These are phyloP conservation scores for Phyllostachys edulis DNA, from an alignment of 176 grass and related monocot species.

Conservation along the genomic window DNA sequence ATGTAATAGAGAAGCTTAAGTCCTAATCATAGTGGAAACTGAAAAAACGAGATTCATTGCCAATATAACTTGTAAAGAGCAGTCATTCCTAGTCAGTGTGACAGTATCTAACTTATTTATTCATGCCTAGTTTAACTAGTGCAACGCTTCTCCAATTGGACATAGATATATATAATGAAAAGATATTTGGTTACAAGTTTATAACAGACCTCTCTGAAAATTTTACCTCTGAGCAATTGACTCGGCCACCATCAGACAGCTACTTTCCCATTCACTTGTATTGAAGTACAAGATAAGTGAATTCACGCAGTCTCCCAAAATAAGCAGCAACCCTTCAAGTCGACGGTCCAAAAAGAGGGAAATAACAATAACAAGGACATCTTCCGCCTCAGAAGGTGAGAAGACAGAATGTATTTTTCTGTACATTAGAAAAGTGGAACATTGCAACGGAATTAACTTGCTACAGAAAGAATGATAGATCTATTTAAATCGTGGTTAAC, in stretches of 20 bases:
- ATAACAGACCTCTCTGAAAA: not conserved
- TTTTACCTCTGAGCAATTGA: slow-evolving; percentile 63
- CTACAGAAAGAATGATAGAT: not conserved
- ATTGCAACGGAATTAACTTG: not conserved
- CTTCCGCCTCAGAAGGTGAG: slow-evolving; percentile 66
- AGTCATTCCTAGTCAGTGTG: not conserved
- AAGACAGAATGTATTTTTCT: slow-evolving; percentile 65
- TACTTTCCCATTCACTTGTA: slow-evolving; percentile 65
- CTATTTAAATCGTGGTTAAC: slow-evolving; percentile 11
- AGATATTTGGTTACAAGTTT: not conserved
- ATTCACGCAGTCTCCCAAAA: slow-evolving; percentile 64
- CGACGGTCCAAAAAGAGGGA: slow-evolving; percentile 64
- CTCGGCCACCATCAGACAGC: slow-evolving; percentile 54
- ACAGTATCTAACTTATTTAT: not conserved
- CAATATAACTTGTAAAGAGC: not conserved
- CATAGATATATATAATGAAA: not conserved
- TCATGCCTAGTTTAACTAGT: slow-evolving; percentile 6
- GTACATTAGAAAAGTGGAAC: slow-evolving; percentile 36
- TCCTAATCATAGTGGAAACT: not conserved
- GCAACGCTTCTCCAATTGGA: not conserved
- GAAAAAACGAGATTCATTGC: not conserved
- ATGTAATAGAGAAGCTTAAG: slow-evolving; percentile 1
- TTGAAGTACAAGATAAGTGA: slow-evolving; percentile 65
- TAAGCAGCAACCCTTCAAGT: slow-evolving; percentile 60
- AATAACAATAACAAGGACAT: slow-evolving; percentile 68